Evolutionary conservation across 768 basidiomycete species (phyloP), one percentile per base, ranked within the genome.

Genomic region (Rhodotorula graminis): DNA sequence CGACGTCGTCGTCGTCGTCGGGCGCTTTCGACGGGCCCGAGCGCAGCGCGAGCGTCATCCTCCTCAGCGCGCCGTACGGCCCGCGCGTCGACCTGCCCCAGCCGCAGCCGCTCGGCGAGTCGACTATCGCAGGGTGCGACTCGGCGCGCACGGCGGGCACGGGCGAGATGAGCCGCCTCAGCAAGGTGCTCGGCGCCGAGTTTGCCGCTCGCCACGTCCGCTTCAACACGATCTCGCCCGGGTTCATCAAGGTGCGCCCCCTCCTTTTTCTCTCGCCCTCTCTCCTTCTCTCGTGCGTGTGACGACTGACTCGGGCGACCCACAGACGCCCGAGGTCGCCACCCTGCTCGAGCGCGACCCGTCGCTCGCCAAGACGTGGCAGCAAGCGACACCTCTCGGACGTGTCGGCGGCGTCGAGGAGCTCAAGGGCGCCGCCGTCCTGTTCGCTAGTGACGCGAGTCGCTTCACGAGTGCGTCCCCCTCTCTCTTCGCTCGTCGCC

Each of bases 381-480:
- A 21, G 2, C 10, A 64, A 12, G 63, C 50, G 27, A 64, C 63
- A 1, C 63, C 63, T 16, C 63, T 64, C 25, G 63, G 50, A 2
- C 63, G 63, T 8, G 27, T 55, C 7, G 63, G 63, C 21, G 37
- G 40, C 3, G 46, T 64, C 61, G 69, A 70, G 40, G 63, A 64
- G 40, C 40, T 65, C 40, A 64, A 65, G 40, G 69, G 69, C 19
- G 64, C 64, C 16, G 69, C 59, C 1, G 63, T 42, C 0, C 46
- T 64, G 37, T 16, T 64, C 3, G 49, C 50, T 3, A 65, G 46
- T n/a, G 70, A 65, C 27, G 52, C 52, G 52, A 64, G 63, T 25
- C 65, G 60, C 40, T 65, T 53, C 55, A 65, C 49, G 59, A 65
- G 64, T 71, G 60, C n/a, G 64, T 64, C 31, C 55, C 47, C 6